Evolutionary conservation across 192 early-diverging fungal genomes (phyloP), one percentile per base, ranked within the genome.

Genomic region (Coemansia sp.): DNA sequence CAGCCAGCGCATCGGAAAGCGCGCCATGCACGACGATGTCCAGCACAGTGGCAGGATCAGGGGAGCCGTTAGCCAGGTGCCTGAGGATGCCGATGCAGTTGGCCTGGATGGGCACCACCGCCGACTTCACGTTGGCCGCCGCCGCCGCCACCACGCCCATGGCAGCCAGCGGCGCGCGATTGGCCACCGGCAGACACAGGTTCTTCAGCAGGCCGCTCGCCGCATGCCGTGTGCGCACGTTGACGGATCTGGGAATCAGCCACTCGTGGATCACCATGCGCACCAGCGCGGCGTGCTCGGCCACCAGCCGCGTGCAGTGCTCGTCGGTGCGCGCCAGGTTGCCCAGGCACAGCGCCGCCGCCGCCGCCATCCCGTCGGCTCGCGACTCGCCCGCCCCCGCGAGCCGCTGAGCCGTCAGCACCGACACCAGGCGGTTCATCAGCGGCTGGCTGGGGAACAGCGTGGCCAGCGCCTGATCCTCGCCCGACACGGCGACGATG

Each of bases 311-410:
- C 60, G 75, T 67, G 70, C 91, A 92, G 67, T 91, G 85, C 7
- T 66, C 70, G 68, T 92, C 91, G 61, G 85, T 87, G 63, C 91
- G 79, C 40, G 91, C 91, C 51, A 92, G 72, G 60, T 92, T 92
- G 42, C 90, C 91, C 50, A 92, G 61, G 17, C 85, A 87, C 62
- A 90, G 83, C 2, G 85, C 87, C 1, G 90, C 89, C 4, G 77
- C 73, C 0, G 81, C 70, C 2, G 74, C 79, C 79, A 77, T 66
- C 13, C 51, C 62, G 29, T 68, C 67, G 5, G 61, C 36, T 16
- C 44, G 66, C 13, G 40, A 33, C 19, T 51, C 19, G 17, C 53
- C 41, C 37, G 54, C 50, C 33, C 56, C 24, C 24, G 24, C 24
- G 24, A 27, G 24, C 24, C 62, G 34, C 54, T 65, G 35, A 27